phyloP scores from a whole-genome alignment of 257 asterid species.

The Scutellaria galericulata region DNA sequence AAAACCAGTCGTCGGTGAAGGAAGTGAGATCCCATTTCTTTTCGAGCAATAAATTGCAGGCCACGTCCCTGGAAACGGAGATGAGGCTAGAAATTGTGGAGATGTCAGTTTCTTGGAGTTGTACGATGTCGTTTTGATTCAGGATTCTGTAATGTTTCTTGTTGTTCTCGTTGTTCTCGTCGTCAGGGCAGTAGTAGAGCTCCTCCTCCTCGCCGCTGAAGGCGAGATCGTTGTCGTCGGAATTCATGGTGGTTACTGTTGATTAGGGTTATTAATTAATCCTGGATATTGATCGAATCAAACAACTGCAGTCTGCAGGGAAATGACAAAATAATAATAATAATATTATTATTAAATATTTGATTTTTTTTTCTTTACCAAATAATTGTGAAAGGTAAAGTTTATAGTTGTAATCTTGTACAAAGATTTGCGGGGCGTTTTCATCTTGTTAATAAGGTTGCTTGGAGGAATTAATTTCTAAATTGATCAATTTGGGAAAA shows the following conservation, averaged over 20 bases:
- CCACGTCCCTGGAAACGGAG: constrained; percentile 30
- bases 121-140: constrained; percentile 27
- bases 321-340: too few species aligned
- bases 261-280: too few species aligned
- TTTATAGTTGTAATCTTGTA: too few species aligned
- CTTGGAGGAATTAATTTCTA: too few species aligned
- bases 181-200: neutral
- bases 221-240: neutral
- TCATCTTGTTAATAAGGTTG: too few species aligned
- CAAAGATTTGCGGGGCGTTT: too few species aligned
- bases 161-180: neutral
- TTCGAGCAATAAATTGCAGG: constrained; percentile 34
- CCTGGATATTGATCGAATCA: too few species aligned
- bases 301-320: too few species aligned
- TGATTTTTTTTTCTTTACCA: too few species aligned
- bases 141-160: constrained; percentile 32
- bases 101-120: constrained; percentile 33
- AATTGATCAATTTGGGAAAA: too few species aligned
- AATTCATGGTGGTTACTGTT: neutral
- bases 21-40: constrained; percentile 40
- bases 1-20: constrained; percentile 54
- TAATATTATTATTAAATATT: too few species aligned
- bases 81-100: constrained; percentile 26
- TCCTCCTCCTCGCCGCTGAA: neutral
- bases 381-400: too few species aligned